phyloP scores from a whole-genome alignment of 805 yeast species.

The Pichia scutulata region DNA sequence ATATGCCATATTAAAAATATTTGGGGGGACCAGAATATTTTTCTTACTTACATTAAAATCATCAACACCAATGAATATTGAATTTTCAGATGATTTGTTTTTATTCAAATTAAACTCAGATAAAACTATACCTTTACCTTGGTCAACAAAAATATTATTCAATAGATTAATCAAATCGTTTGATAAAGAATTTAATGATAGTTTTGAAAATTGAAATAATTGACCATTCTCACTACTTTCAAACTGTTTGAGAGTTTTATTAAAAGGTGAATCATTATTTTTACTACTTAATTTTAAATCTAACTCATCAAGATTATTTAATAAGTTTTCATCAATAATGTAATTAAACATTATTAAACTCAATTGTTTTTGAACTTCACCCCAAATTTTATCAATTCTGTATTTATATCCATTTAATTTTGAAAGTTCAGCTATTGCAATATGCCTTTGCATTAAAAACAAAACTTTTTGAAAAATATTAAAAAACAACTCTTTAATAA shows the following conservation, averaged over 20 bases:
- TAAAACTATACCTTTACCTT: background rate
- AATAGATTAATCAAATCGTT: slow-evolving; percentile 5
- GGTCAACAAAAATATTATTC: slow-evolving; percentile 8
- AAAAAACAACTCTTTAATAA: slow-evolving; percentile 65
- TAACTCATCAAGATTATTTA: slow-evolving; percentile 18
- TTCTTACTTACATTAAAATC: slow-evolving; percentile 40
- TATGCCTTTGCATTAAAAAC: slow-evolving; percentile 61
- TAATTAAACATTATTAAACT: slow-evolving; percentile 32
- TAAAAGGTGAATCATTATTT: slow-evolving; percentile 17
- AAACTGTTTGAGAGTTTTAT: slow-evolving; percentile 19
- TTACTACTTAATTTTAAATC: slow-evolving; percentile 11
- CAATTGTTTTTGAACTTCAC: slow-evolving; percentile 34
- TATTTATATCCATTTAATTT: slow-evolving; percentile 20
- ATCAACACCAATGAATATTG: slow-evolving; percentile 55
- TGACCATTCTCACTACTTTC: slow-evolving; percentile 15
- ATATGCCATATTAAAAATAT: slow-evolving; percentile 72
- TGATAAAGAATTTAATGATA: slow-evolving; percentile 24
- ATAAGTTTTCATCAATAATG: slow-evolving; percentile 28
- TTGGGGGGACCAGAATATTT: slow-evolving; percentile 59
- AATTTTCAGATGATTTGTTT: slow-evolving; percentile 11
- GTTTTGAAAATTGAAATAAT: slow-evolving; percentile 30
- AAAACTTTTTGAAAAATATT: slow-evolving; percentile 57
- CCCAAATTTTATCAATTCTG: slow-evolving; percentile 34
- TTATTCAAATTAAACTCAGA: slow-evolving; percentile 19
- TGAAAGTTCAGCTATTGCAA: slow-evolving; percentile 54